A percentile compares a stretch with the other conserved stretches of the same genome.
phyloP scores from a whole-genome alignment of 2,329 filamentous ascomycete species.

The Cucurbitaria berberidis region DNA sequence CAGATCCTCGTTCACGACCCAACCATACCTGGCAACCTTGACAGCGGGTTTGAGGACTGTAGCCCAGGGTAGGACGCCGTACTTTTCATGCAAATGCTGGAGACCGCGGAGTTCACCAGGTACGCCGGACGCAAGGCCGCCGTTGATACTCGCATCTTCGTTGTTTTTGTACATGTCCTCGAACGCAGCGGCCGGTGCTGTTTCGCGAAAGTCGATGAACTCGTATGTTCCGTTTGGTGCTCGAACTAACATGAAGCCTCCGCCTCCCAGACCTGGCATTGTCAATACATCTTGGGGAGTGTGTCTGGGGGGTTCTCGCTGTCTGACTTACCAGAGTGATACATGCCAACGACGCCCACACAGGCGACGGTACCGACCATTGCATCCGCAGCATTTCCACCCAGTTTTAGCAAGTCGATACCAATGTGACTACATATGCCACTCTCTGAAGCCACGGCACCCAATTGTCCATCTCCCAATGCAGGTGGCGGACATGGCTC shows the following conservation, averaged over 20 bases:
- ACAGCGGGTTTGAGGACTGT: conserved; percentile 76
- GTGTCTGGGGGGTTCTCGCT: neutral
- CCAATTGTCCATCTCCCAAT: conserved; percentile 39
- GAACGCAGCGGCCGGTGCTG: conserved; percentile 79
- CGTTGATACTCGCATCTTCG: conserved; percentile 67
- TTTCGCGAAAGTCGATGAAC: conserved; percentile 87
- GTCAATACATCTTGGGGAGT: conserved; percentile 6
- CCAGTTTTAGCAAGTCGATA: conserved; percentile 52
- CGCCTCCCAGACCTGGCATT: conserved; percentile 78
- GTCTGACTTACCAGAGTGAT: conserved; percentile 47
- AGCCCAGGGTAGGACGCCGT: conserved; percentile 64
- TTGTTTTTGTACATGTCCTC: conserved; percentile 86
- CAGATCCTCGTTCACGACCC: conserved; percentile 74
- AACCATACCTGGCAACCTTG: conserved; percentile 64
- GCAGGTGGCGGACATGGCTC: conserved; percentile 14
- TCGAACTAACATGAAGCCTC: conserved; percentile 86
- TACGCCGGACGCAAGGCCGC: conserved; percentile 72
- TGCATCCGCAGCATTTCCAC: conserved; percentile 60
- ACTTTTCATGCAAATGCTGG: conserved; percentile 75
- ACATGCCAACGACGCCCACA: conserved; percentile 58
- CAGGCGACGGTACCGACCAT: conserved; percentile 56
- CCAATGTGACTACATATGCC: conserved; percentile 56
- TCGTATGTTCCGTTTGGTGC: conserved; percentile 77
- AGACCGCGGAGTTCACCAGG: conserved; percentile 80
- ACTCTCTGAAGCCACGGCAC: conserved; percentile 56